Percentiles rank a stretch among this genome's conserved stretches.
These are phyloP conservation scores for Tothia fuscella DNA, from an alignment of 2,329 filamentous ascomycete species.

Conservation along the genomic window DNA sequence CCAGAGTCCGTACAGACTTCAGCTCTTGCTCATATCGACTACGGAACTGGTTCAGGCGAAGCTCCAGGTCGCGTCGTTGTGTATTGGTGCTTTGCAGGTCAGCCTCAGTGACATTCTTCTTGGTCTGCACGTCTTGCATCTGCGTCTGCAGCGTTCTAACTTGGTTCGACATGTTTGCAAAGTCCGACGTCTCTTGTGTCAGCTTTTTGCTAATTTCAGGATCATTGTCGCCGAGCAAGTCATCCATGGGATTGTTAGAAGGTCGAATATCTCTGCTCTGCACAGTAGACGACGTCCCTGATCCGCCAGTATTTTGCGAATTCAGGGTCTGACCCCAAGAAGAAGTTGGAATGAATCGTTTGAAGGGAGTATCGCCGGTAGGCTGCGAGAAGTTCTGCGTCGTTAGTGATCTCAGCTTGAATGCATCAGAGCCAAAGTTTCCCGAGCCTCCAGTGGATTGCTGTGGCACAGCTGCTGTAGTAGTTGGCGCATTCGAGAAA, in stretches of 20 bases:
- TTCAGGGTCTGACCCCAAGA: conserved; percentile 79
- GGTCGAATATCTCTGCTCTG: conserved; percentile 3
- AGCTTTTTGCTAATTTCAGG: conserved; percentile 79
- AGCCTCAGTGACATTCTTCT: conserved; percentile 66
- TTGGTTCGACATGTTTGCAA: conserved; percentile 93
- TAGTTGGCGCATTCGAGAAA: conserved; percentile 39
- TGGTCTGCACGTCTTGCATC: conserved; percentile 83
- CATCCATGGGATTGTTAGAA: conserved; percentile 47
- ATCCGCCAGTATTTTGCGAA: conserved; percentile 61
- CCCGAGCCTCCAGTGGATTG: conserved; percentile 65
- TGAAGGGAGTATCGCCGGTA: conserved; percentile 48
- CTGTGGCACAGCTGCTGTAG: conserved; percentile 49
- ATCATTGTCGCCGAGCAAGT: conserved; percentile 83
- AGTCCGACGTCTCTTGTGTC: conserved; percentile 77
- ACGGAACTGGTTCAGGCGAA: conserved; percentile 74
- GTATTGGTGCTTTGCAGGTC: conserved; percentile 69
- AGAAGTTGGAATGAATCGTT: conserved; percentile 84
- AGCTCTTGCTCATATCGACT: conserved; percentile 88
- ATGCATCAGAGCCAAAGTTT: conserved; percentile 48
- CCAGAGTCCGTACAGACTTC: conserved; percentile 68
- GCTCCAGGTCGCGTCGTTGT: conserved; percentile 89
- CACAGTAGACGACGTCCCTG: conserved; percentile 28
- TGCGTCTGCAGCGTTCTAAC: conserved; percentile 83
- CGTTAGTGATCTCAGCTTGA: conserved; percentile 37
- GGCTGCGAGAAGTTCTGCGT: conserved; percentile 33